A percentile compares a stretch with the other conserved stretches of the same genome.
These are phyloP conservation scores for Volvariella surrecta DNA, from an alignment of 1,284 basidiomycete genomes.

Conservation along the genomic window DNA sequence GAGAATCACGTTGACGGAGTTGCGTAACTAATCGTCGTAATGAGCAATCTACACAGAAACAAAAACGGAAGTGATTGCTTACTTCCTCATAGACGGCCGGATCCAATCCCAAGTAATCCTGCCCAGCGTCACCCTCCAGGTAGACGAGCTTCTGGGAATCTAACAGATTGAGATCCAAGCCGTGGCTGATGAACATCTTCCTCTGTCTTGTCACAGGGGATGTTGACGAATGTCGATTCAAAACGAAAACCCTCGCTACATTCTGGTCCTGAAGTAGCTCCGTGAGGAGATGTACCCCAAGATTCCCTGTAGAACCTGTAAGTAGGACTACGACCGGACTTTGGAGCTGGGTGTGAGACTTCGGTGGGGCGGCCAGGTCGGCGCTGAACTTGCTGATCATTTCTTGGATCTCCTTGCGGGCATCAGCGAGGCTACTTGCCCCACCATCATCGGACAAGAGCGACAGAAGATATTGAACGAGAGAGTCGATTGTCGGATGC, in stretches of 20 bases:
- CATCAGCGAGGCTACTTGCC: slow-evolving; percentile 10
- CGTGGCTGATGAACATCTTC: slow-evolving; percentile 1
- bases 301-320: slow-evolving; percentile 26
- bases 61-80: slow-evolving; percentile 8
- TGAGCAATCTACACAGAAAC: too few relatives aligned
- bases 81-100: slow-evolving; percentile 3
- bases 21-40: too few relatives aligned
- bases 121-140: slow-evolving; percentile 7
- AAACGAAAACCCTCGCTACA: slow-evolving; percentile 20
- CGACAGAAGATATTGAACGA: slow-evolving; percentile 18
- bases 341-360: neutral
- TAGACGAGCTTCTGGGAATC: slow-evolving; percentile 2
- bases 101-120: slow-evolving; percentile 4
- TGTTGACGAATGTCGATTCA: slow-evolving; percentile 17
- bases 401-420: slow-evolving; percentile 16
- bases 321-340: slow-evolving; percentile 16
- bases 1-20: slow-evolving; percentile 10
- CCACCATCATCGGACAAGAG: slow-evolving; percentile 14
- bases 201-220: slow-evolving; percentile 1
- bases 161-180: slow-evolving; percentile 3
- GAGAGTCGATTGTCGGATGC: slow-evolving; percentile 20
- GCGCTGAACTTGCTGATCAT: slow-evolving; percentile 25
- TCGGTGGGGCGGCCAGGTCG: neutral
- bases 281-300: slow-evolving; percentile 23
- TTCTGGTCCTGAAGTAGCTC: slow-evolving; percentile 16